Percentiles rank a stretch among this genome's conserved stretches.
Evolutionary conservation across 1,139 yeast species (phyloP).

Genomic region (Saccharomycopsis phalli): DNA sequence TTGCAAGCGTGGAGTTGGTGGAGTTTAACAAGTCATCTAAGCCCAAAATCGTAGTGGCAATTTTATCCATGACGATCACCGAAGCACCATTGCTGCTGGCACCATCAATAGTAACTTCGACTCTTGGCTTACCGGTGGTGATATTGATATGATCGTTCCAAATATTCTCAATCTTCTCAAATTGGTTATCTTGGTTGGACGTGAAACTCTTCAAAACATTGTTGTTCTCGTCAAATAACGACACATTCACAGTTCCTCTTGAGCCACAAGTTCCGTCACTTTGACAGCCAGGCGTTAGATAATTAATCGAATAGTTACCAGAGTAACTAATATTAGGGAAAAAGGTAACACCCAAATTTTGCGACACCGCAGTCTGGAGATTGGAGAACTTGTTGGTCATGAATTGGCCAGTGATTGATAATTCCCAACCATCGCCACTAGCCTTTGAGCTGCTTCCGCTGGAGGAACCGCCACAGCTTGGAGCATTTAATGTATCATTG

Average conservation of each 20-base stretch:
- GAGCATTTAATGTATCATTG: slow-evolving; percentile 61
- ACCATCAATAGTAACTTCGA: slow-evolving; percentile 43
- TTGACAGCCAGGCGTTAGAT: slow-evolving; percentile 84
- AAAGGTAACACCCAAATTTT: slow-evolving; percentile 45
- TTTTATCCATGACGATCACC: slow-evolving; percentile 63
- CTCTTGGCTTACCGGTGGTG: slow-evolving; percentile 38
- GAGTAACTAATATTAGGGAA: slow-evolving; percentile 63
- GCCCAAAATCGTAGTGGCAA: slow-evolving; percentile 45
- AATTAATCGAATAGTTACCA: slow-evolving; percentile 64
- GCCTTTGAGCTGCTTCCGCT: slow-evolving; percentile 30
- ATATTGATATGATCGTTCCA: slow-evolving; percentile 63
- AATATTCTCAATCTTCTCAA: slow-evolving; percentile 71
- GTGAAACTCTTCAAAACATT: slow-evolving; percentile 32
- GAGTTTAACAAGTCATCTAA: slow-evolving; percentile 38
- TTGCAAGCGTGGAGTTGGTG: slow-evolving; percentile 24
- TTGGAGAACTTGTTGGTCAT: slow-evolving; percentile 29
- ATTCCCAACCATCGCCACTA: slow-evolving; percentile 27
- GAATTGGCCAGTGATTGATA: slow-evolving; percentile 28
- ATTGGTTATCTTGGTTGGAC: slow-evolving; percentile 70
- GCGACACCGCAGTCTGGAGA: slow-evolving; percentile 26
- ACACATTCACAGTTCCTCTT: slow-evolving; percentile 74
- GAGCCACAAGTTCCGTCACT: slow-evolving; percentile 56
- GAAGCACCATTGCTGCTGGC: slow-evolving; percentile 28
- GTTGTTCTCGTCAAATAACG: slow-evolving; percentile 41
- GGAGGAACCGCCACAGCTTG: slow-evolving; percentile 40